Conservation (phyloP, 805 yeast species). For the Ogataea paraovalis region DNA sequence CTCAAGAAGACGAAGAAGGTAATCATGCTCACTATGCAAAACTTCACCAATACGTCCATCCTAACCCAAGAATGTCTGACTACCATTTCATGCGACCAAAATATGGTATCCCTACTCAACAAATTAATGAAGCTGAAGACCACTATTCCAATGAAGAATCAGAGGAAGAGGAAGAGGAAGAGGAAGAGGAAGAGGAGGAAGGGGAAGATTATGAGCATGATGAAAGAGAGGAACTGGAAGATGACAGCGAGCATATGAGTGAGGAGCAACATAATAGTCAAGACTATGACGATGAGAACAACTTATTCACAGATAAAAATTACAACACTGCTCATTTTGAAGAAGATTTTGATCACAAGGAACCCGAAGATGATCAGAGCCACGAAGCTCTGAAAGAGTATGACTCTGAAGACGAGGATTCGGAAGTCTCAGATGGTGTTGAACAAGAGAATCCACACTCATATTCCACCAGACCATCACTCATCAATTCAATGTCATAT, state of each 20-base stretch:
- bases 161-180: constrained; percentile 1
- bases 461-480: neutral
- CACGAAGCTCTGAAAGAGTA: neutral
- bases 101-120: neutral
- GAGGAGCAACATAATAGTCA: constrained; percentile 4
- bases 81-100: constrained; percentile 3
- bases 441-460: neutral
- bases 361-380: neutral
- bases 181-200: constrained; percentile 5
- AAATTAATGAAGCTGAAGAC: neutral
- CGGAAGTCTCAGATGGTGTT: neutral
- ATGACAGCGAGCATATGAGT: constrained; percentile 6
- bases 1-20: constrained; percentile 6
- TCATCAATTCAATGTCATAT: neutral
- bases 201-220: constrained; percentile 7
- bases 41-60: neutral
- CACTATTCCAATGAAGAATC: neutral
- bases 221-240: constrained; percentile 6
- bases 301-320: constrained; percentile 7
- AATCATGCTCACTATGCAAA: constrained; percentile 1
- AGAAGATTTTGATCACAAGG: constrained; percentile 1
- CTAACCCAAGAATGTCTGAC: constrained; percentile 5
- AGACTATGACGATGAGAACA: constrained; percentile 2
- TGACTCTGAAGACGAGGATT: neutral
- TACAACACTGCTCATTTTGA: constrained; percentile 5